Conservation (phyloP, 495 filamentous ascomycete genomes). For the Penicillium lividum region DNA sequence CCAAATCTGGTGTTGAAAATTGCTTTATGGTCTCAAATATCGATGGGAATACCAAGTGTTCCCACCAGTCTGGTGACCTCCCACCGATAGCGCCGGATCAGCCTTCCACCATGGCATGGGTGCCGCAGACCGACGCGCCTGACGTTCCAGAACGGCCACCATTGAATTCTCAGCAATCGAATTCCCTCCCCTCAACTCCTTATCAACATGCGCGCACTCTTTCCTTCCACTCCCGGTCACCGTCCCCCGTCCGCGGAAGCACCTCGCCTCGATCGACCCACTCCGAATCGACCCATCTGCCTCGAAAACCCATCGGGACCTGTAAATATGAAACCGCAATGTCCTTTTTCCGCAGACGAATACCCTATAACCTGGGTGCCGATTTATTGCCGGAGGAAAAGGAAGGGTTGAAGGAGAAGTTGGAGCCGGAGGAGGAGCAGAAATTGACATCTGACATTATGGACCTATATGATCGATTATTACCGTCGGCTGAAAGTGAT, state of each 20-base stretch:
- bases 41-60: conserved; percentile 48
- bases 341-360: conserved; percentile 71
- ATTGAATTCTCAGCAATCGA: conserved; percentile 70
- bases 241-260: conserved; percentile 75
- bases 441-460: conserved; percentile 79
- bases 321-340: conserved; percentile 85
- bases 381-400: conserved; percentile 71
- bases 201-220: conserved; percentile 84
- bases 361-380: conserved; percentile 86
- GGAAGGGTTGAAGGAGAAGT: conserved; percentile 60
- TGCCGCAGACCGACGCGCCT: conserved; percentile 37
- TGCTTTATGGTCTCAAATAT: conserved; percentile 48
- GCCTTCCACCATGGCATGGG: conserved; percentile 47
- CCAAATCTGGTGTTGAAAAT: conserved; percentile 16
- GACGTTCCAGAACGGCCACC: conserved; percentile 43
- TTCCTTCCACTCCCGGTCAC: conserved; percentile 81
- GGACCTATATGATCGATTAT: conserved; percentile 78
- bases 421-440: conserved; percentile 74
- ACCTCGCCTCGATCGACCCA: conserved; percentile 89
- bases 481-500: conserved; percentile 80
- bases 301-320: conserved; percentile 57
- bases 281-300: conserved; percentile 77
- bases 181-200: conserved; percentile 90
- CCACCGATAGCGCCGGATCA: conserved; percentile 46
- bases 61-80: conserved; percentile 41